Conservation (phyloP, 2,329 filamentous ascomycete species). For the Scedosporium minutisporum region DNA sequence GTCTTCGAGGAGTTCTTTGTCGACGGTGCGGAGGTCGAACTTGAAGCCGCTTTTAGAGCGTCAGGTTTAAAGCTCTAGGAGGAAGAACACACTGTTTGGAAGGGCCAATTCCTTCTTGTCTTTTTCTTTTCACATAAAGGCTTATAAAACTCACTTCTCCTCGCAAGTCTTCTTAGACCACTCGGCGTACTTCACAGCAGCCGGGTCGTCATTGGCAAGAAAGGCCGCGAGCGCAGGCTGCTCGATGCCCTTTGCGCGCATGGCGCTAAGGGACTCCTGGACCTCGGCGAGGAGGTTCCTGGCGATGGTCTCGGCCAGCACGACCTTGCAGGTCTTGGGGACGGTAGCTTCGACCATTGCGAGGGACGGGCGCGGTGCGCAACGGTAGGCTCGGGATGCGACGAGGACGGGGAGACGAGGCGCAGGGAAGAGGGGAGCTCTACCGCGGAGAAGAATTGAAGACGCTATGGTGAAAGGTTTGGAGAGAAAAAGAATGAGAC, state of each 20-base stretch:
- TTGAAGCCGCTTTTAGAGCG: slow-evolving; percentile 53
- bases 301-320: slow-evolving; percentile 79
- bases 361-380: not conserved
- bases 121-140: slow-evolving; percentile 1
- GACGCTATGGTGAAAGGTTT: not conserved
- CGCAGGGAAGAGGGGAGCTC: not conserved
- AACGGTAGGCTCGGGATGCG: not conserved
- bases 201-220: slow-evolving; percentile 83
- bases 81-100: not conserved
- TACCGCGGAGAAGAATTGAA: not conserved
- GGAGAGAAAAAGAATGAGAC: not conserved
- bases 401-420: not conserved
- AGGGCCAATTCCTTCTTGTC: not conserved
- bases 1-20: slow-evolving; percentile 85
- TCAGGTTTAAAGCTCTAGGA: not conserved
- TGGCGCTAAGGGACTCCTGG: slow-evolving; percentile 59
- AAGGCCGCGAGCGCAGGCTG: slow-evolving; percentile 81
- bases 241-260: slow-evolving; percentile 44
- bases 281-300: slow-evolving; percentile 74
- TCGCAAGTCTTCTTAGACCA: slow-evolving; percentile 95
- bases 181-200: slow-evolving; percentile 86
- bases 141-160: slow-evolving; percentile 67
- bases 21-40: slow-evolving; percentile 75
- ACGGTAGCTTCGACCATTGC: slow-evolving; percentile 28
- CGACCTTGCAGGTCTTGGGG: slow-evolving; percentile 78